A percentile compares a stretch with the other conserved stretches of the same genome.
These are phyloP conservation scores for Fusarium sp. DNA, from an alignment of 2,329 filamentous ascomycete species.

Conservation along the genomic window DNA sequence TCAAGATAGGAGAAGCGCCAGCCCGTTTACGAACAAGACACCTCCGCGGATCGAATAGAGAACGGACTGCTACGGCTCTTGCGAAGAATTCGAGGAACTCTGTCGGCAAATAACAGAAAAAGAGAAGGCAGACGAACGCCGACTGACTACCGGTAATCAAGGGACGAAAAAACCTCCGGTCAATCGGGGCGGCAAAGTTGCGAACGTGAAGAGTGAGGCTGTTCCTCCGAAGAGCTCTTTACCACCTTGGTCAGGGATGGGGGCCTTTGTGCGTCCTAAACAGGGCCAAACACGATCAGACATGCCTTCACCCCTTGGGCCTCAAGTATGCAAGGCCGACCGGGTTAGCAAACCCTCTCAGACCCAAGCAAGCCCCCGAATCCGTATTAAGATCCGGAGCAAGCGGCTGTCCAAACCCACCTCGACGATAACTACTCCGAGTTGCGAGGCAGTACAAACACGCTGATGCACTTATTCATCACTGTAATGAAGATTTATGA, in stretches of 20 bases:
- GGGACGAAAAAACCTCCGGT: not conserved
- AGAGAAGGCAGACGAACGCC: not conserved
- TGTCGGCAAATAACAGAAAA: constrained; percentile 26
- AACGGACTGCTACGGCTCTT: constrained; percentile 49
- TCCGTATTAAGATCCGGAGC: constrained; percentile 29
- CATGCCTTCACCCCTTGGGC: constrained; percentile 8
- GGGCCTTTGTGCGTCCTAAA: constrained; percentile 12
- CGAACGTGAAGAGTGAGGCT: not conserved
- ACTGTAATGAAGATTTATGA: constrained; percentile 42
- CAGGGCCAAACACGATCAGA: not conserved
- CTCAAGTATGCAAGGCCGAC: not conserved
- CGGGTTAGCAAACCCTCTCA: constrained; percentile 20
- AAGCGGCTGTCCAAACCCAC: constrained; percentile 24
- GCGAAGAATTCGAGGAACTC: constrained; percentile 45
- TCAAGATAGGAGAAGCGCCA: constrained; percentile 51
- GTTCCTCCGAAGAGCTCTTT: not conserved
- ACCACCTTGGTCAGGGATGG: constrained; percentile 30
- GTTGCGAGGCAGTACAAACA: constrained; percentile 7
- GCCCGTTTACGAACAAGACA: constrained; percentile 54
- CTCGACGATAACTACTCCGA: not conserved
- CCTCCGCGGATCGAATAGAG: constrained; percentile 58
- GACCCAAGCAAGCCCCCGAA: constrained; percentile 7
- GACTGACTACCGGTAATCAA: not conserved
- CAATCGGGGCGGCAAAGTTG: not conserved
- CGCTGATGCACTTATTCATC: constrained; percentile 26